A percentile compares a stretch with the other conserved stretches of the same genome.
phyloP scores from a whole-genome alignment of 2,329 filamentous ascomycete species.

The Blastomyces silverae region DNA sequence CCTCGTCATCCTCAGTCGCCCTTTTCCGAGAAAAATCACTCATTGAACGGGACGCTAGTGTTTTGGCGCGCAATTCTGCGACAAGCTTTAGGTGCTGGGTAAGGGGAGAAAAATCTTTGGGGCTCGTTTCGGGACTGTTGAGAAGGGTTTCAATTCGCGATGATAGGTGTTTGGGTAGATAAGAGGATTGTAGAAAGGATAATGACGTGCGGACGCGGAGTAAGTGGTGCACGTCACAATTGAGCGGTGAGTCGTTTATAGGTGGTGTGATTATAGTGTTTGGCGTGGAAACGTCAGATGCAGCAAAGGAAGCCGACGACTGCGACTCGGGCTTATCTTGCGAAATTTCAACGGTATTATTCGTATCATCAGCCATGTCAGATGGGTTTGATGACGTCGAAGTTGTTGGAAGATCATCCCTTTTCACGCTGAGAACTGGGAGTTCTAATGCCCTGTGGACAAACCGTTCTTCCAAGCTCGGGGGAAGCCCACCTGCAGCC shows the following conservation, averaged over 20 bases:
- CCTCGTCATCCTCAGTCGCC: constrained; percentile 39
- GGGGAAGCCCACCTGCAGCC: constrained; percentile 58
- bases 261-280: constrained; percentile 35
- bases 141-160: constrained; percentile 36
- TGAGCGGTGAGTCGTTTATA: constrained; percentile 25
- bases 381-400: constrained; percentile 28
- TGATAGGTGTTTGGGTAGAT: constrained; percentile 39
- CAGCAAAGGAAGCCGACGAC: constrained; percentile 33
- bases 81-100: constrained; percentile 63
- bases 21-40: constrained; percentile 40
- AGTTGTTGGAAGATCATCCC: constrained; percentile 43
- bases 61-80: constrained; percentile 62
- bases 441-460: constrained; percentile 68
- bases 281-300: constrained; percentile 37
- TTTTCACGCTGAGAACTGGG: constrained; percentile 63
- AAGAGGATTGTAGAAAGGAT: constrained; percentile 46
- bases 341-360: constrained; percentile 25
- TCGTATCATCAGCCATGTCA: constrained; percentile 24
- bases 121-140: constrained; percentile 28
- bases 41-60: constrained; percentile 57
- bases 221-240: constrained; percentile 35
- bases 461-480: constrained; percentile 79
- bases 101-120: constrained; percentile 63
- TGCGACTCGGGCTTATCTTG: constrained; percentile 30
- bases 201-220: constrained; percentile 47